These are phyloP conservation scores for Macadamia integrifolia DNA, from an alignment of 164 flowering plant species.

Conservation along the genomic window DNA sequence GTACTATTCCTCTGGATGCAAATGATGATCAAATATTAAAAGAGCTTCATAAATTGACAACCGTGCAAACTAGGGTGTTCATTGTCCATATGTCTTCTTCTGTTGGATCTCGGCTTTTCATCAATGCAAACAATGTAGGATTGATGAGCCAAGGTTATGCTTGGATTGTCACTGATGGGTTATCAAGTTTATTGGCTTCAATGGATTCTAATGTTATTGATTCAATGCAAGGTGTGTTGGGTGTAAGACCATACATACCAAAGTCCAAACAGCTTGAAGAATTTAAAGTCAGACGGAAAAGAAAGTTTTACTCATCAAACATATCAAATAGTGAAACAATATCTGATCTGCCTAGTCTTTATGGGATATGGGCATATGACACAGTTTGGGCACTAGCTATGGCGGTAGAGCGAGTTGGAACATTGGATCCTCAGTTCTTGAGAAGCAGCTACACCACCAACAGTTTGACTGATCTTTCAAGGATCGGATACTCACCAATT, in stretches of 20 bases:
- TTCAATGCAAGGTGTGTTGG: background rate
- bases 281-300: background rate
- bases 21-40: too few relatives aligned
- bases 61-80: too few relatives aligned
- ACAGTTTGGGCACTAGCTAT: background rate
- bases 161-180: too few relatives aligned
- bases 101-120: too few relatives aligned
- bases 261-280: too few relatives aligned
- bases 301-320: background rate
- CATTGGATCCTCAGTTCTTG: background rate
- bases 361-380: too few relatives aligned
- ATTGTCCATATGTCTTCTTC: too few relatives aligned
- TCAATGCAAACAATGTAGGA: too few relatives aligned
- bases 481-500: background rate
- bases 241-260: background rate
- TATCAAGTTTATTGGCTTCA: background rate
- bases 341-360: background rate
- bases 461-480: background rate
- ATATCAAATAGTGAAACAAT: background rate
- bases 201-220: background rate
- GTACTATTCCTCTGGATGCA: too few relatives aligned
- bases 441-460: background rate
- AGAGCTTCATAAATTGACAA: too few relatives aligned
- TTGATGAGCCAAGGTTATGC: too few relatives aligned
- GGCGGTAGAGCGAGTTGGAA: background rate